Evolutionary conservation across 768 basidiomycete species (phyloP).

Genomic region (Suillus spraguei): DNA sequence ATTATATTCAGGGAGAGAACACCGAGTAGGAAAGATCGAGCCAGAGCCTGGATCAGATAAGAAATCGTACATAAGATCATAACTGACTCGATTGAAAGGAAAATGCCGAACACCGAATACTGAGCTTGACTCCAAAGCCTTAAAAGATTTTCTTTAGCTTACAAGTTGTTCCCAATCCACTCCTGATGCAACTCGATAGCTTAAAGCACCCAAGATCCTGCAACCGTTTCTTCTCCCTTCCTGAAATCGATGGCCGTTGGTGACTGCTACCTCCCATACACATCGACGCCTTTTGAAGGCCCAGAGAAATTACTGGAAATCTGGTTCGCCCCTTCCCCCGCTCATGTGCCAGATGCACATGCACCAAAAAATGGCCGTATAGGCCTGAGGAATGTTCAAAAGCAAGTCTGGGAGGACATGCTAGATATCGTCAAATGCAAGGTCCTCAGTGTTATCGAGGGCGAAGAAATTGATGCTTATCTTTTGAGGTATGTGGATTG

Average conservation of each 20-base stretch:
- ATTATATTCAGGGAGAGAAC: background rate
- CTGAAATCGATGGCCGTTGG: slow-evolving; percentile 27
- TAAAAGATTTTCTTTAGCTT: slow-evolving; percentile 4
- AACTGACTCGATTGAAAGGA: slow-evolving; percentile 3
- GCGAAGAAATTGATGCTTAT: slow-evolving; percentile 93
- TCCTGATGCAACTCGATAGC: slow-evolving; percentile 46
- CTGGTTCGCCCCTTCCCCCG: slow-evolving; percentile 89
- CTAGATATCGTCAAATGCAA: slow-evolving; percentile 96
- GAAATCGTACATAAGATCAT: background rate
- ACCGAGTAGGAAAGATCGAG: background rate
- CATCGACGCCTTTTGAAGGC: slow-evolving; percentile 77
- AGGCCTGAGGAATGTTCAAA: slow-evolving; percentile 78
- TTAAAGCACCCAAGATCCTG: slow-evolving; percentile 31
- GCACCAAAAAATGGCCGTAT: slow-evolving; percentile 43
- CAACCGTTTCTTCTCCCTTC: slow-evolving; percentile 2
- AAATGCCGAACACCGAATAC: slow-evolving; percentile 3
- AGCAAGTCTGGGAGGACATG: slow-evolving; percentile 93
- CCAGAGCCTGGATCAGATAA: background rate
- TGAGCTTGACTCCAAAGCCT: slow-evolving; percentile 1
- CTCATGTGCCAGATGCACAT: slow-evolving; percentile 52
- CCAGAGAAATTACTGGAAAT: slow-evolving; percentile 96
- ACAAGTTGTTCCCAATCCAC: slow-evolving; percentile 9
- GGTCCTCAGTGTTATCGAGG: slow-evolving; percentile 87
- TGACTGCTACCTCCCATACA: slow-evolving; percentile 25
- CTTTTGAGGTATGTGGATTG: slow-evolving; percentile 75